A percentile compares a stretch with the other conserved stretches of the same genome.
phyloP scores from a whole-genome alignment of 768 basidiomycete genomes.

The Phanerochaete carnosa region DNA sequence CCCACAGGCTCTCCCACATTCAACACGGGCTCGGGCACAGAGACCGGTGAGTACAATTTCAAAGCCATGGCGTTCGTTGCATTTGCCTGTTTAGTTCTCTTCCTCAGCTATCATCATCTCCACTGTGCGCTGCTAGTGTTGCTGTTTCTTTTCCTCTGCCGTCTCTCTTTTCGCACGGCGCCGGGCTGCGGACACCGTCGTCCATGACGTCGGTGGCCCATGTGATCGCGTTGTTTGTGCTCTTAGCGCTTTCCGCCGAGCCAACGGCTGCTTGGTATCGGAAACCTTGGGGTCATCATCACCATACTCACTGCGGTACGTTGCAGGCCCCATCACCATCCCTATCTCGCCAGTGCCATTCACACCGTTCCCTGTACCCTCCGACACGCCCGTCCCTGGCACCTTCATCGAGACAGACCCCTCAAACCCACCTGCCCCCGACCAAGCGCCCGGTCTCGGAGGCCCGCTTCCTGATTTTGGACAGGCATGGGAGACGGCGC shows the following conservation, averaged over 20 bases:
- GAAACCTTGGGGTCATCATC: neutral
- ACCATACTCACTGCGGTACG: neutral
- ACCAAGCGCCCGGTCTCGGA: constrained; percentile 26
- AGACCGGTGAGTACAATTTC: constrained; percentile 21
- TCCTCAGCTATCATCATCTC: neutral
- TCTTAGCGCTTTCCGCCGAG: neutral
- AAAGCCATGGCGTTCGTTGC: neutral
- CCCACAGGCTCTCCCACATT: constrained; percentile 14
- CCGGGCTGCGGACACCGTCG: neutral
- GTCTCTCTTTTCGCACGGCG: neutral
- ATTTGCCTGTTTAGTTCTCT: neutral
- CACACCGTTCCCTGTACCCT: constrained; percentile 60
- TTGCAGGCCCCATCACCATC: constrained; percentile 26
- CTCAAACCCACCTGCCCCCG: constrained; percentile 50
- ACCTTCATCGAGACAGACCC: constrained; percentile 56
- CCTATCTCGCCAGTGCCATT: constrained; percentile 45
- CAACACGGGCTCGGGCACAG: constrained; percentile 21
- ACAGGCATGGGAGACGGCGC: constrained; percentile 19
- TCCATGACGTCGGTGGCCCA: neutral
- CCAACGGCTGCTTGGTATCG: neutral
- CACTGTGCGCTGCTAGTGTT: neutral
- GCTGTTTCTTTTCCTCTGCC: neutral
- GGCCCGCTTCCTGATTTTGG: constrained; percentile 44
- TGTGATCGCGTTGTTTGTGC: neutral
- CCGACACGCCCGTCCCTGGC: constrained; percentile 48